These are phyloP conservation scores for Zygosaccharomyces sapae DNA, from an alignment of 1,139 yeast species.

Conservation along the genomic window DNA sequence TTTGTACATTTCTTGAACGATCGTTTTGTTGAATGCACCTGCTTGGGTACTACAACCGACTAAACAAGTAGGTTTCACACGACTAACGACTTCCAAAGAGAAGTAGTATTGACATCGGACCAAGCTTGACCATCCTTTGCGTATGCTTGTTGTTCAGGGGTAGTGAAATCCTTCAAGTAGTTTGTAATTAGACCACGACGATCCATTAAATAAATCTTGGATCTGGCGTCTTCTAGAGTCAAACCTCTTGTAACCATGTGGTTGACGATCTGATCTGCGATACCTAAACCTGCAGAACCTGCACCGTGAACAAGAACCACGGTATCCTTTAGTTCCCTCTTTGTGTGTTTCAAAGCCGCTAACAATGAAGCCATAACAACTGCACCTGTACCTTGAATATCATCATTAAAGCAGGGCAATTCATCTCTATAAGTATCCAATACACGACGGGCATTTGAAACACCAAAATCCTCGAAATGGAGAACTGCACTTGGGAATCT, in stretches of 20 bases:
- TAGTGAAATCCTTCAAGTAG: constrained; percentile 49
- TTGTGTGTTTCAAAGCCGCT: constrained; percentile 76
- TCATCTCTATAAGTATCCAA: constrained; percentile 67
- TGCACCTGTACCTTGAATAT: constrained; percentile 98
- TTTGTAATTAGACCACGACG: constrained; percentile 73
- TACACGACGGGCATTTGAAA: constrained; percentile 77
- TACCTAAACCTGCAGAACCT: constrained; percentile 94
- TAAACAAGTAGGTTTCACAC: constrained; percentile 81
- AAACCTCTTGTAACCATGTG: constrained; percentile 82
- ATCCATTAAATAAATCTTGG: constrained; percentile 73
- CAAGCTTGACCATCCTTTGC: constrained; percentile 72
- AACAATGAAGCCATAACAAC: constrained; percentile 93
- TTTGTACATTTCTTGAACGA: constrained; percentile 83
- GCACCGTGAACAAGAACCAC: constrained; percentile 83
- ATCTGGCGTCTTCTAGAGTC: constrained; percentile 65
- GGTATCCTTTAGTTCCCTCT: constrained; percentile 62
- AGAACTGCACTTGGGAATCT: constrained; percentile 86
- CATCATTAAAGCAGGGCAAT: constrained; percentile 90
- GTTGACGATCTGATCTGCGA: constrained; percentile 87
- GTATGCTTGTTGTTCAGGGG: constrained; percentile 63
- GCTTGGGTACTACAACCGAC: constrained; percentile 97
- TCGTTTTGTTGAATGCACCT: constrained; percentile 86
- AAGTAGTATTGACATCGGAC: constrained; percentile 67
- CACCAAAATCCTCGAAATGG: constrained; percentile 97
- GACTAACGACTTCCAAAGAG: constrained; percentile 64